Evolutionary conservation across 106 monocot genomes (phyloP).

Genomic region (Allium sativum): DNA sequence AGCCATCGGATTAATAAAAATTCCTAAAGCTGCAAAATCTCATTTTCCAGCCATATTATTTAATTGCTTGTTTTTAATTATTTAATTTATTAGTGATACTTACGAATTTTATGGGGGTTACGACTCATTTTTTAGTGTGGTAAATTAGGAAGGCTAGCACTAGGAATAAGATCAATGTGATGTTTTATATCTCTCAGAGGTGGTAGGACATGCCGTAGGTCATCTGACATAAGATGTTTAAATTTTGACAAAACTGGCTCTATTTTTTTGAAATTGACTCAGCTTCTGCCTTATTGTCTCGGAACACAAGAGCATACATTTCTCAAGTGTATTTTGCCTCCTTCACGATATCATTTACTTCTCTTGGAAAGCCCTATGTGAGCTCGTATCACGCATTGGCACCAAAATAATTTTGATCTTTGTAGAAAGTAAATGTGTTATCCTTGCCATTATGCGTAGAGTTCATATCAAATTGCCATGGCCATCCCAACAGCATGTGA

Average conservation of each 20-base stretch:
- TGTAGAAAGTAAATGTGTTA: neutral
- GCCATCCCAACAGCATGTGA: neutral
- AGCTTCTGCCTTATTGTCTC: neutral
- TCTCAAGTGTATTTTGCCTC: neutral
- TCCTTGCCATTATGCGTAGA: neutral
- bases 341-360: neutral
- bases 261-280: neutral
- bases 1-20: too few species aligned
- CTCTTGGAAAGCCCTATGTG: neutral
- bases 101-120: too few species aligned
- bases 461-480: neutral
- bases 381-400: neutral
- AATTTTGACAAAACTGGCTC: neutral
- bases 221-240: neutral
- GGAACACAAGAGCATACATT: neutral
- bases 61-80: too few species aligned
- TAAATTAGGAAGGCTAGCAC: neutral
- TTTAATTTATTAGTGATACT: too few species aligned
- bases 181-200: neutral
- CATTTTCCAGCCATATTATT: too few species aligned
- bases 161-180: neutral
- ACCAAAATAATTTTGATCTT: neutral
- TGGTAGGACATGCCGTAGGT: neutral
- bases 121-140: neutral
- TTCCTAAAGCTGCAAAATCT: too few species aligned